Evolutionary conservation across 2,329 filamentous ascomycete species (phyloP), one percentile per base, ranked within the genome.

Genomic region (Lachnellula hyalina): DNA sequence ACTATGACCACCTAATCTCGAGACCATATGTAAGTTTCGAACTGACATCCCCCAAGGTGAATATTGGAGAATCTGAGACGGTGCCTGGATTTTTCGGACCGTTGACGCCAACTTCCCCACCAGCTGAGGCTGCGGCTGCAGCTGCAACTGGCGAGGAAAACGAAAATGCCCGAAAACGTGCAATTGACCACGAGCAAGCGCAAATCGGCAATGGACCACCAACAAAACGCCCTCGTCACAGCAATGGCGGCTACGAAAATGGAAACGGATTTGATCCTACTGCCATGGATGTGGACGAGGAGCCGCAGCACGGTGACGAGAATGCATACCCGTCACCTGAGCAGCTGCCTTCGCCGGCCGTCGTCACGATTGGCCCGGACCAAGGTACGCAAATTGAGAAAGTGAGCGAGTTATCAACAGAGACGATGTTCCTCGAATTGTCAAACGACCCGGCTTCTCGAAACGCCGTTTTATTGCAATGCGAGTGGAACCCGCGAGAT

Each of bases 401-500:
- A 66, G 80, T 84, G 53, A 75, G 80, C 62, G 82, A 86, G 63
- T 75, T 86, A 52, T 75, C 77, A 47, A 72, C 77, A 28, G 76
- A 80, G 60, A 85, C 82, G n/a, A 80, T 77, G 32, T 86, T 83
- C 67, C 75, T 86, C 57, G 79, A 78, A 60, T 74, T 85, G 61
- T 66, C 72, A 44, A 67, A 69, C 36, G 65, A 69, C 55, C 66
- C 66, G 59, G 65, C 70, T 60, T 71, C 67, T 62, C 80, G 77
- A 65, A 75, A 76, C 71, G 81, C 83, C 68, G 77, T 84, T 66
- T 73, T 86, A 71, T 77, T 86, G 74, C 82, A 85, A 72, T 85
- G 83, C 78, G 81, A 84, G 76, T 86, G 82, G 81, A 85, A 81
- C 75, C 83, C 83, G 63, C 76, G 70, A 71, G 78, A 86, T 75